phyloP scores from a whole-genome alignment of 768 basidiomycete species.

The Phylloporus scabripes region DNA sequence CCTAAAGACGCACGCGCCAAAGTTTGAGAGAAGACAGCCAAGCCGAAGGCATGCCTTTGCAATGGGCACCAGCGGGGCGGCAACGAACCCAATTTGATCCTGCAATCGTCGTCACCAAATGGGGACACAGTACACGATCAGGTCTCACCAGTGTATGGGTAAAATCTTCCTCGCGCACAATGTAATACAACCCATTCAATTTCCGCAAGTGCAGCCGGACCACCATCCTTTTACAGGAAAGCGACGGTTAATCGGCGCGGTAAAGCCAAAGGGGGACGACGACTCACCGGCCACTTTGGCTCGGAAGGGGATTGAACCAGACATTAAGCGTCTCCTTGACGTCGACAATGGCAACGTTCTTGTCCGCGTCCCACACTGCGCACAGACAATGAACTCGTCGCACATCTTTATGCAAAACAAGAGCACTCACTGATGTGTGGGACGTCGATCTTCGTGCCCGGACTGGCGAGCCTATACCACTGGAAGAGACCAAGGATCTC shows the following conservation, averaged over 20 bases:
- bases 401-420: no score
- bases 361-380: constrained; percentile 45
- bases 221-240: constrained; percentile 32
- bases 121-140: neutral
- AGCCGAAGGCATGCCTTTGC: constrained; percentile 10
- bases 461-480: constrained; percentile 65
- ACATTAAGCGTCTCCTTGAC: constrained; percentile 34
- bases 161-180: constrained; percentile 54
- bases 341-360: constrained; percentile 43
- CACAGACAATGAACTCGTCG: neutral
- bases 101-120: constrained; percentile 5
- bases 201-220: constrained; percentile 49
- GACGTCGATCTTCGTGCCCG: constrained; percentile 38
- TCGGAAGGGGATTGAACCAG: constrained; percentile 46
- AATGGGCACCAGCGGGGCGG: constrained; percentile 20
- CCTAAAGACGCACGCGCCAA: constrained; percentile 20
- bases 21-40: constrained; percentile 20
- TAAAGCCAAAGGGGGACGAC: neutral
- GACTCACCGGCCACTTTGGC: constrained; percentile 42
- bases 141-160: constrained; percentile 46
- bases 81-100: constrained; percentile 21
- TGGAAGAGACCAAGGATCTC: constrained; percentile 52
- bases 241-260: no score
- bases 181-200: constrained; percentile 37
- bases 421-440: constrained; percentile 39